These are phyloP conservation scores for Penicillium egyptiacum DNA, from an alignment of 495 filamentous ascomycete species.

Conservation along the genomic window DNA sequence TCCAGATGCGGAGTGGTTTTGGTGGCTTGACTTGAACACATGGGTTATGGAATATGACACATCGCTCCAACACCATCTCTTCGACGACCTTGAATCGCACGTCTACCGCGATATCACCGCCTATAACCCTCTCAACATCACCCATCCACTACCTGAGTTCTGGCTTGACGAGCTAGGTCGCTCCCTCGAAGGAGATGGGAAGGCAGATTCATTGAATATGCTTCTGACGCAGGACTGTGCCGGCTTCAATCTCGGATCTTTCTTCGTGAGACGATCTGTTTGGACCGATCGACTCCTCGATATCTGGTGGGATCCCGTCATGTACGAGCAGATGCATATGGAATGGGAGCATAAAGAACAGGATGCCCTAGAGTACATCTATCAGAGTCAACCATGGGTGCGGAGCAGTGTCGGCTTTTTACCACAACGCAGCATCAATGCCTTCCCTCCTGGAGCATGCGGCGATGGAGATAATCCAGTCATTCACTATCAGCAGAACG, in stretches of 20 bases:
- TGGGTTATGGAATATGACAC: conserved; percentile 96
- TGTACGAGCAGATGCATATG: conserved; percentile 99
- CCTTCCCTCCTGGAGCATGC: conserved; percentile 89
- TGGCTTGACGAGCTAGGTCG: conserved; percentile 74
- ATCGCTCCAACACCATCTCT: conserved; percentile 87
- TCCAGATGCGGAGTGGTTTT: conserved; percentile 97
- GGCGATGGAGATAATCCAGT: conserved; percentile 68
- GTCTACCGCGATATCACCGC: conserved; percentile 95
- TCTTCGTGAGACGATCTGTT: conserved; percentile 78
- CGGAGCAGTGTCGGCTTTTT: conserved; percentile 85
- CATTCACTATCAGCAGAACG: conserved; percentile 83
- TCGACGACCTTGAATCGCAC: conserved; percentile 69
- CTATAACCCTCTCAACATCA: conserved; percentile 94
- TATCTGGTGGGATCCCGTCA: conserved; percentile 98
- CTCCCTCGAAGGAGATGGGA: conserved; percentile 72
- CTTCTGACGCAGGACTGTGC: conserved; percentile 91
- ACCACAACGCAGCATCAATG: conserved; percentile 89
- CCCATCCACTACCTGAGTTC: conserved; percentile 68
- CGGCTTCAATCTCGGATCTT: conserved; percentile 95
- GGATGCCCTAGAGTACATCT: conserved; percentile 90
- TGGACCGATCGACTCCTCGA: conserved; percentile 95
- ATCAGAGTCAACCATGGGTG: conserved; percentile 89
- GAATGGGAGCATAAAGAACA: conserved; percentile 99
- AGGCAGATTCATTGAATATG: conserved; percentile 74
- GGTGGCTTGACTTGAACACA: conserved; percentile 98